These are phyloP conservation scores for Cryphonectria radicalis DNA, from an alignment of 2,329 filamentous ascomycete genomes.

Conservation along the genomic window DNA sequence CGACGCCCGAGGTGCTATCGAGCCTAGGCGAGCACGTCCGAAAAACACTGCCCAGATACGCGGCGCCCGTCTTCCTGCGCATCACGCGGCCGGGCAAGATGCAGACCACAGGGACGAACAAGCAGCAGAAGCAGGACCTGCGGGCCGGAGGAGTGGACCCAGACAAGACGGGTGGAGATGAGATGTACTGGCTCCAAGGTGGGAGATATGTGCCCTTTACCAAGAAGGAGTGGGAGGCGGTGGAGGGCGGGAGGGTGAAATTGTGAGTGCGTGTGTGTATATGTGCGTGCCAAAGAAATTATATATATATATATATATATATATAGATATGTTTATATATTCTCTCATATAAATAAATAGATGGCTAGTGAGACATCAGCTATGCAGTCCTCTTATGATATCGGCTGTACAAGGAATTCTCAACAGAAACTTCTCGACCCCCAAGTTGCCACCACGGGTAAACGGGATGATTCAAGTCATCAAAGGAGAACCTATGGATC, in stretches of 20 bases:
- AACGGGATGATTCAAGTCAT: too few relatives aligned
- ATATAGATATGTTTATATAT: background rate
- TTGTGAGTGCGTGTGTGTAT: slow-evolving; percentile 50
- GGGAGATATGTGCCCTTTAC: slow-evolving; percentile 71
- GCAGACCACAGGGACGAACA: slow-evolving; percentile 81
- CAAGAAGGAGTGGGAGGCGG: slow-evolving; percentile 67
- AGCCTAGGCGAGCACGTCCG: slow-evolving; percentile 65
- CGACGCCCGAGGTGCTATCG: slow-evolving; percentile 48
- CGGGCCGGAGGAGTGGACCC: slow-evolving; percentile 77
- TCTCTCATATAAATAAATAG: background rate
- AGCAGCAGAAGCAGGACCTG: slow-evolving; percentile 80
- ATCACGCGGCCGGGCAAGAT: slow-evolving; percentile 60
- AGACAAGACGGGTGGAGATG: slow-evolving; percentile 51
- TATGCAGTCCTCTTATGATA: background rate
- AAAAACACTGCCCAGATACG: slow-evolving; percentile 69
- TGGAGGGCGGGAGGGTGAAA: slow-evolving; percentile 72
- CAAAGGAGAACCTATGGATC: too few relatives aligned
- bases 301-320: background rate
- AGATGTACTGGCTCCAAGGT: slow-evolving; percentile 67
- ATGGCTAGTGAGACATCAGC: background rate
- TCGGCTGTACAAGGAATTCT: background rate
- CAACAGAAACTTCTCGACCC: background rate
- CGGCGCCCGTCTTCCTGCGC: slow-evolving; percentile 77
- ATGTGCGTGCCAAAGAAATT: background rate
- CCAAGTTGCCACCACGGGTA: background rate